Base-by-base conservation (phyloP, 2,329 filamentous ascomycete genomes). In the Alternaria sp. region DNA sequence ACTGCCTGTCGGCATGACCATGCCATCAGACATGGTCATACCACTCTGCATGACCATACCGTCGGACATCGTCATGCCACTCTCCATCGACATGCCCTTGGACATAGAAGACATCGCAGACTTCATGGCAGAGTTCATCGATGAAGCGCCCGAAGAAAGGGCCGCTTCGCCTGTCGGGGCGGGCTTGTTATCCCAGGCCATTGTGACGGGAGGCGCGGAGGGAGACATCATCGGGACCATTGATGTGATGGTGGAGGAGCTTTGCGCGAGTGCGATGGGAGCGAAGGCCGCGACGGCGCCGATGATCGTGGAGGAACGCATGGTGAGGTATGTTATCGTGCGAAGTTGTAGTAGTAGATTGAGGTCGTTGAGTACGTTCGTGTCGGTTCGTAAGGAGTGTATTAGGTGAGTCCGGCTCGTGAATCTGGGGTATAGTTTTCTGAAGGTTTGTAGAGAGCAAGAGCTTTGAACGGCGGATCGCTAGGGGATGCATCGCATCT, bases 21-120 rank as follows among this genome's bases (percentile, higher is more conserved):
- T 61, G 19, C 51, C 54, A 25, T 36, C 32, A n/a, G 32, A 36
- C 57, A 44, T 44, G 40, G 40, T 11, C 40, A 44, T 44, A 21
- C 40, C 40, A 2, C 40, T 44, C 40, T 21, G 64, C 62, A 56
- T 65, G 25, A 76, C 62, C 69, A 71, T 69, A 11, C 59, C 69
- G 45, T 61, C 77, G 64, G 82, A 83, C 43, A 69, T 71, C 32
- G 71, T 71, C 55, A 76, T 78, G 28, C 82, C 75, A 23, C 77
- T 64, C 12, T 36, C 49, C 49, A 51, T 51, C 28, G 19, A 13
- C 49, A 36, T 51, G 10, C 71, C 75, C 32, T 82, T 70, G 47
- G 81, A 80, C 21, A 70, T 59, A 66, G 81, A 83, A 69, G 70
- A 62, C 26, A 69, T 64, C 71, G 81, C 82, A 43, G 65, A 67